Conservation (phyloP, 2,329 filamentous ascomycete genomes). For the Colletotrichum navitas region DNA sequence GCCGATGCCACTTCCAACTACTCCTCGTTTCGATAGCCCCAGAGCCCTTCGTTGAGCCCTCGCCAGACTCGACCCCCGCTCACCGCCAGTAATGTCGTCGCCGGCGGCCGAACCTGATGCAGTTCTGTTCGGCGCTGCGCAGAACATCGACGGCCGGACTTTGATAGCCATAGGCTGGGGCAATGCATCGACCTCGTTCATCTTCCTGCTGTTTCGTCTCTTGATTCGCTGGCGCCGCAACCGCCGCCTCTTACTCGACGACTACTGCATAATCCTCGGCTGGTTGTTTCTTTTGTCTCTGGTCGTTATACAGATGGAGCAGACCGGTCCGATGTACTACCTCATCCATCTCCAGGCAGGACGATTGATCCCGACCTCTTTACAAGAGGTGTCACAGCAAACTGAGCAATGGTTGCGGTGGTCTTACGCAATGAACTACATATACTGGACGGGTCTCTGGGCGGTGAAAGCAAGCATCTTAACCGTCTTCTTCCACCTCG, state of each 20-base stretch:
- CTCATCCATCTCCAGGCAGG: conserved; percentile 41
- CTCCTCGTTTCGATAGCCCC: background rate
- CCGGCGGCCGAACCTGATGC: conserved; percentile 31
- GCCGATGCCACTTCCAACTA: background rate
- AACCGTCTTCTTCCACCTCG: conserved; percentile 43
- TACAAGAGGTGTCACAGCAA: background rate
- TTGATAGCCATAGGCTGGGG: conserved; percentile 49
- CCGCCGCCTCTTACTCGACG: conserved; percentile 44
- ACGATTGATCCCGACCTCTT: conserved; percentile 29
- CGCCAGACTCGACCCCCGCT: background rate
- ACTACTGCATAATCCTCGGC: conserved; percentile 50
- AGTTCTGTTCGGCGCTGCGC: conserved; percentile 37
- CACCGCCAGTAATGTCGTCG: background rate
- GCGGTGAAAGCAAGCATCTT: conserved; percentile 46
- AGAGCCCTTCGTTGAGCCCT: background rate
- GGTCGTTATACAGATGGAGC: conserved; percentile 43
- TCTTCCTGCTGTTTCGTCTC: conserved; percentile 48
- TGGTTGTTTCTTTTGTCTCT: conserved; percentile 46
- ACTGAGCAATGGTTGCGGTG: conserved; percentile 36
- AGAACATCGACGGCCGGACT: conserved; percentile 20
- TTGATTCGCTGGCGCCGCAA: conserved; percentile 46
- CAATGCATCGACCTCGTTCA: conserved; percentile 46
- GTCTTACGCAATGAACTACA: conserved; percentile 45
- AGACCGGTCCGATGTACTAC: conserved; percentile 43
- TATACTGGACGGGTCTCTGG: conserved; percentile 46